Evolutionary conservation across 2,329 filamentous ascomycete genomes (phyloP).

Genomic region (Aspergillus proliferans): DNA sequence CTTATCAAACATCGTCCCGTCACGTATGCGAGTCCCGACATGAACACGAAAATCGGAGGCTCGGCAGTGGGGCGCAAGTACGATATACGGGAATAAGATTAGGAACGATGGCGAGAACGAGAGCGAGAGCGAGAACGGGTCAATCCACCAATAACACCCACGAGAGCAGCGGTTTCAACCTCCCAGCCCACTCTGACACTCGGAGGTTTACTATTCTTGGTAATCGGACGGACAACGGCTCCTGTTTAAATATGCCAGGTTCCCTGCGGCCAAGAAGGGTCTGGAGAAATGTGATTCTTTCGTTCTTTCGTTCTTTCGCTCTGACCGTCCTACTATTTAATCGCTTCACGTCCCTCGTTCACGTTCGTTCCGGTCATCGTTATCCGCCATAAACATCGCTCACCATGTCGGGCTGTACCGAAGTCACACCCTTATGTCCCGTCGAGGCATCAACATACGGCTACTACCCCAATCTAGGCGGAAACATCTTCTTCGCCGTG

Average conservation of each 20-base stretch:
- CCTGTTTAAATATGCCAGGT: too few species aligned
- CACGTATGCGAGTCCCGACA: background rate
- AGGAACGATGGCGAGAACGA: constrained; percentile 17
- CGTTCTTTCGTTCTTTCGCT: background rate
- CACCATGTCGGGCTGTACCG: constrained; percentile 21
- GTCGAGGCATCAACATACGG: constrained; percentile 46
- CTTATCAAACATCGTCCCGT: background rate
- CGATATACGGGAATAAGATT: constrained; percentile 4
- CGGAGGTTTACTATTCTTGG: too few species aligned
- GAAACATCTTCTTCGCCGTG: constrained; percentile 48
- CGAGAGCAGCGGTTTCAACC: background rate
- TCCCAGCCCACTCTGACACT: too few species aligned
- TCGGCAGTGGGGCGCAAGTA: constrained; percentile 11
- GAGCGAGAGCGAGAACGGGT: constrained; percentile 16
- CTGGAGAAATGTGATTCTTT: too few species aligned
- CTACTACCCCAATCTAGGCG: constrained; percentile 48
- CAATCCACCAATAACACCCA: constrained; percentile 3
- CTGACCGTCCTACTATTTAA: background rate
- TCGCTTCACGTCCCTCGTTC: background rate
- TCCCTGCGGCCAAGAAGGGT: too few species aligned
- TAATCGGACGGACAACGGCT: too few species aligned
- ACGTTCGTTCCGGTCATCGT: background rate
- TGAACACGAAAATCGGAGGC: background rate
- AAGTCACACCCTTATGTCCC: constrained; percentile 36
- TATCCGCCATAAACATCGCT: background rate